Conservation (phyloP, 306 rosid species). For the Fragaria ananassa region DNA sequence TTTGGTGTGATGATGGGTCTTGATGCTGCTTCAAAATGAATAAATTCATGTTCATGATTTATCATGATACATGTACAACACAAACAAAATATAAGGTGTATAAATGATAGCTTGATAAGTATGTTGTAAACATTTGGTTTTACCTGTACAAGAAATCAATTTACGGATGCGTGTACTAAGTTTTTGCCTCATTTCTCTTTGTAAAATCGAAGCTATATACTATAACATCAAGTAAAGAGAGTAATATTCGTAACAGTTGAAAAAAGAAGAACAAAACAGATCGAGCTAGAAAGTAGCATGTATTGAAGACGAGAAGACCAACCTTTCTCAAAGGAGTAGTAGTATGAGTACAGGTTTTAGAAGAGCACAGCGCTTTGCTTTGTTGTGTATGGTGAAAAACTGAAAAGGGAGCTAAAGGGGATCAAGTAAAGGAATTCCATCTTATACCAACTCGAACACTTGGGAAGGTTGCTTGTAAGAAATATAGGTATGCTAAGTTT, state of each 20-base stretch:
- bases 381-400: neutral
- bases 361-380: neutral
- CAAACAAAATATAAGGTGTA: neutral
- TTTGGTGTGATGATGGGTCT: slow-evolving; percentile 9
- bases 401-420: neutral
- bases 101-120: neutral
- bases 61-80: neutral
- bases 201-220: neutral
- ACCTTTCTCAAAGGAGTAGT: neutral
- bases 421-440: neutral
- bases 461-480: neutral
- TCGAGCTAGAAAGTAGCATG: neutral
- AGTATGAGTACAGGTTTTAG: too few species aligned
- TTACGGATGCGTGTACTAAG: slow-evolving; percentile 34
- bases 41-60: neutral
- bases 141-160: slow-evolving; percentile 40
- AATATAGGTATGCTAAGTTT: neutral
- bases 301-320: neutral
- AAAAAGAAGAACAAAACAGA: neutral
- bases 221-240: too few species aligned
- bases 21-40: slow-evolving; percentile 17
- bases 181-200: slow-evolving; percentile 35
- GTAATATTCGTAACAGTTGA: too few species aligned
- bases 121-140: neutral
- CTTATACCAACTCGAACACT: neutral